A percentile compares a stretch with the other conserved stretches of the same genome.
These are phyloP conservation scores for Colletotrichum kahawae DNA, from an alignment of 2,329 filamentous ascomycete species.

Conservation along the genomic window DNA sequence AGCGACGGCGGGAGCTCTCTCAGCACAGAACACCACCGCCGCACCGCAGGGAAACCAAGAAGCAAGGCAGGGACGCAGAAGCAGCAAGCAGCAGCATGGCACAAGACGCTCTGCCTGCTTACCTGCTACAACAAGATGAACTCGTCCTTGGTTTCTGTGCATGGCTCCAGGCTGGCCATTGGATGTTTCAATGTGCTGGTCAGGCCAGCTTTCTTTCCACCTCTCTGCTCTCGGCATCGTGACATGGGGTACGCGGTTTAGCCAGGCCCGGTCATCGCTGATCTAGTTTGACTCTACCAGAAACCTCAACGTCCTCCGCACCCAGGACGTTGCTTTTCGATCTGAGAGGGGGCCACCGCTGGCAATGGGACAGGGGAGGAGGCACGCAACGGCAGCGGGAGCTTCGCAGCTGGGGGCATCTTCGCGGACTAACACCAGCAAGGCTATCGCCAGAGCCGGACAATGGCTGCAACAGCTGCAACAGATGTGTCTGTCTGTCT, in stretches of 20 bases:
- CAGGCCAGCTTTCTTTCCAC: neutral
- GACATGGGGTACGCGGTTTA: neutral
- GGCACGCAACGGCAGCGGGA: constrained; percentile 8
- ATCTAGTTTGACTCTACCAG: constrained; percentile 7
- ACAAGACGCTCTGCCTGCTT: neutral
- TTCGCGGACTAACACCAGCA: neutral
- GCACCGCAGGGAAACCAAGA: neutral
- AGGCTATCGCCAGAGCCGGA: neutral
- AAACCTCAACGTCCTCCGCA: constrained; percentile 19
- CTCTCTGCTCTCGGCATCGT: constrained; percentile 2
- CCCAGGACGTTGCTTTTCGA: neutral
- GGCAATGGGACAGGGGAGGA: neutral
- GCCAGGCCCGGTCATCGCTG: constrained; percentile 3
- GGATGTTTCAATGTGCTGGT: constrained; percentile 6
- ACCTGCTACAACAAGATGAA: neutral
- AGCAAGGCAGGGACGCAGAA: neutral
- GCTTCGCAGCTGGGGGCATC: neutral
- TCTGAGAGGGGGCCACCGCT: neutral
- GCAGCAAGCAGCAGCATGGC: neutral
- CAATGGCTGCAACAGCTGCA: neutral
- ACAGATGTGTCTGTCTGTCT: neutral
- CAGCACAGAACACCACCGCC: neutral
- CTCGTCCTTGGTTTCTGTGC: neutral
- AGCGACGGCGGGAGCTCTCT: neutral
- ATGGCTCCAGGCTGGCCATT: neutral